phyloP scores from a whole-genome alignment of 2,329 filamentous ascomycete species.

The Xylaria sp. region DNA sequence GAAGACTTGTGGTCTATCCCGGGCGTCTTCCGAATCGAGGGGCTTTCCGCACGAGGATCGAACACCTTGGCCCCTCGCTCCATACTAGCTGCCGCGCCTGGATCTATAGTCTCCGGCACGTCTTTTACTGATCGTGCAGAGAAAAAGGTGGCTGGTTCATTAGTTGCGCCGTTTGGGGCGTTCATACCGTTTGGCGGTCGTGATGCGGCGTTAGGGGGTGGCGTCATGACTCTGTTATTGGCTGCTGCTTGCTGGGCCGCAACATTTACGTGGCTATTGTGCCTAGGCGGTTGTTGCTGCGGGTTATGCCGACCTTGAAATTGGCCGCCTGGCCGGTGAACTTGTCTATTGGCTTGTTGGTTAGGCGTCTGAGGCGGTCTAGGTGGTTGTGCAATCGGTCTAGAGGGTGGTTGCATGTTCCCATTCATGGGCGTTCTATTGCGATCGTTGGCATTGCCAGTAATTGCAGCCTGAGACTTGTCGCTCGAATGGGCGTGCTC shows the following conservation, averaged over 20 bases:
- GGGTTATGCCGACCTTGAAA: conserved; percentile 45
- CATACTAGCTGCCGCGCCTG: conserved; percentile 55
- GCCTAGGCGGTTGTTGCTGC: conserved; percentile 40
- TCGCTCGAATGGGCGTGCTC: conserved; percentile 46
- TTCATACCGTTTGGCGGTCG: conserved; percentile 41
- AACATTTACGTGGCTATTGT: conserved; percentile 39
- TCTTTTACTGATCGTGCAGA: conserved; percentile 71
- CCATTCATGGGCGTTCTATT: conserved; percentile 47
- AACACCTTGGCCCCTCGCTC: conserved; percentile 67
- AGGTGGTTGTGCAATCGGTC: conserved; percentile 49
- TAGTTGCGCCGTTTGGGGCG: conserved; percentile 40
- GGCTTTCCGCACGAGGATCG: conserved; percentile 80
- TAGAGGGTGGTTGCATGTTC: conserved; percentile 54
- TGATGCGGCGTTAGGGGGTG: conserved; percentile 48
- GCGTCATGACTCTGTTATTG: conserved; percentile 45
- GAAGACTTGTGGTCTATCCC: conserved; percentile 85
- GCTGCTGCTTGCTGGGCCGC: conserved; percentile 44
- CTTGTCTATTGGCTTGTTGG: conserved; percentile 50
- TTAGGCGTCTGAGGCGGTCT: conserved; percentile 53
- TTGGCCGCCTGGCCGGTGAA: conserved; percentile 42
- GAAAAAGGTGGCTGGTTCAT: conserved; percentile 71
- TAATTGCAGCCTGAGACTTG: conserved; percentile 42
- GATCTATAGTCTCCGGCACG: conserved; percentile 60
- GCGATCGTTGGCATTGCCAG: conserved; percentile 42
- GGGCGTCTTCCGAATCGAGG: conserved; percentile 88